Evolutionary conservation across 192 early-diverging fungal genomes (phyloP), one percentile per base, ranked within the genome.

Genomic region (Funneliformis geosporum): DNA sequence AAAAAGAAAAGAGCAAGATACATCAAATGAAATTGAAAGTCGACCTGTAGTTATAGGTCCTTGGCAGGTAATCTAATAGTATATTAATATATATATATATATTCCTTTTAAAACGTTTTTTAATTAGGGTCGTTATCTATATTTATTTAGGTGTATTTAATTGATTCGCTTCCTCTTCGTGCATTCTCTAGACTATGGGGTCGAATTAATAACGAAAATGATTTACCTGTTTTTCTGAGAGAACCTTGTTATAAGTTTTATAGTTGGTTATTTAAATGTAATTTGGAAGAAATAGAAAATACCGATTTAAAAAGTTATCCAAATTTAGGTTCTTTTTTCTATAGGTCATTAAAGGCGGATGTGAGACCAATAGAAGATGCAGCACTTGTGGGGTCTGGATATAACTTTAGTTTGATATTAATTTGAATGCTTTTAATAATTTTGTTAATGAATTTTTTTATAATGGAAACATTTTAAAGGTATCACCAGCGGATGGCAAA

Each of bases 271-370:
- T 99, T 97, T 84, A 92, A 90, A 66, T 98, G 96, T 85, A 94
- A 96, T 75, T 83, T 99, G 47, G 94, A 94, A 27, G 98, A 99
- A 84, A 97, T 98, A 93, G 92, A 90, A 62, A 93, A 95, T 40
- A 89, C 92, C 0, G 90, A 94, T 81, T 82, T 99, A 28, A 86
- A 82, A 4, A 82, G 87, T 14, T 99, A 97, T 81, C 89, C 90
- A 21, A 98, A 97, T 82, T 80, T 99, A 27, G 89, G 92, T 14
- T 86, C 89, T 8, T 99, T 99, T 85, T 99, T 99, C 78, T 99
- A 98, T 80, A 90, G 98, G 44, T 90, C 92, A 80, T 84, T 99
- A 39, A 93, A 93, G 69, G 89, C 90, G 18, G 94, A 85, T 33
- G 94, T 85, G 0, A 86, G 98, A n/a, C 89, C 92, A 2, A 86